Base-by-base conservation (phyloP, 1,284 basidiomycete species). In the Fomitiporia mediterranea region DNA sequence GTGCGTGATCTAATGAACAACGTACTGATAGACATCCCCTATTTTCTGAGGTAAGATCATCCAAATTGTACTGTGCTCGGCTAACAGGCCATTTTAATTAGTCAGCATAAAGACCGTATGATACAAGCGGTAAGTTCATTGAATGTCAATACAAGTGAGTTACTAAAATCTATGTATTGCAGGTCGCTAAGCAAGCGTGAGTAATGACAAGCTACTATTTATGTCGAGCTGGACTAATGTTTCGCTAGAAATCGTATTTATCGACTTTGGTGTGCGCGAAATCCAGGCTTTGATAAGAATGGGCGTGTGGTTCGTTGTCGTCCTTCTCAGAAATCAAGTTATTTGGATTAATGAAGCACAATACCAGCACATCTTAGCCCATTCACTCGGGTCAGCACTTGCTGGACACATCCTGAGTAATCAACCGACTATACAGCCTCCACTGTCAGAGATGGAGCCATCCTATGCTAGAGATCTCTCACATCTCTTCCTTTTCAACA, bases 381-480 rank as follows among this genome's bases (percentile, higher is more conserved):
- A 75, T 55, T 72, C 69, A 62, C 71, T 81, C 3, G 80, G 80
- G 5, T 75, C 77, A 0, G 75, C 77, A 5, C 67, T 82, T 2
- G 75, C 76, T 1, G 70, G 76, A 0, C 75, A 81, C 55, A 74
- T 82, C 39, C 69, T 82, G 9, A 77, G 75, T 9, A 71, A 73
- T 56, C 80, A 82, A 62, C 75, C 79, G 1, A 80, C 78, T 3
- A 65, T 68, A 11, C 75, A 78, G 60, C 73, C 74, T 0, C 55
- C 65, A 2, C 56, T 76, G 11, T 68, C 71, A 0, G 56, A 69
- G 9, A 64, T 77, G 38, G 48, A 70, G 68, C 23, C 61, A 67
- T 21, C 60, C 60, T 7, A 53, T 61, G 19, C 68, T 23, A 56
- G 50, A 32, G 38, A 59, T 30, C 57, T 57, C 67, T 1, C 63